Base-by-base conservation (phyloP, 192 early-diverging fungal species). In the Dimargaris cristalligena region DNA sequence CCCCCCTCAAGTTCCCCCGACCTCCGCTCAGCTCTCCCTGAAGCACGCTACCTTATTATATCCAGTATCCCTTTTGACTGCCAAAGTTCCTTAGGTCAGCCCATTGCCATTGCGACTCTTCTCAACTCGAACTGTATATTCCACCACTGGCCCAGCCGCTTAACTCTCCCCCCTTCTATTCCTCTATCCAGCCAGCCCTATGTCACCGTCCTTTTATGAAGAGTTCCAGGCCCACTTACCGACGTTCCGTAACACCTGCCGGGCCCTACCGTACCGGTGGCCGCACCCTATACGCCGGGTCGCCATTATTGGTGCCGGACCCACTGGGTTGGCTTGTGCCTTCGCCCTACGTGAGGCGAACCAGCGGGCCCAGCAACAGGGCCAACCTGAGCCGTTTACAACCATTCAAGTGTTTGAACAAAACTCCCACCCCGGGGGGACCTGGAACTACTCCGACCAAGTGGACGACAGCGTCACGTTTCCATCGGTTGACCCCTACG, bases 271-370 rank as follows among this genome's bases (percentile, higher is more conserved):
- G n/a, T 47, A 22, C 25, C 46, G 46, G n/a, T 47, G 20, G n/a
- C n/a, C 46, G 3, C 20, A 47, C 20, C 46, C 46, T 47, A 47
- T 47, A 3, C 46, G 46, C 6, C 46, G 46, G 46, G 46, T 47
- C n/a, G 46, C 46, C 46, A 47, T 47, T 47, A 47, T 47, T 6
- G 46, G 46, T 25, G 46, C 46, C 20, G 46, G 46, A 22, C 46
- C 46, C 46, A 22, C 46, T 47, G 46, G 46, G 1, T 25, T 47
- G 25, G 46, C 46, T 25, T 47, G 46, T 47, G 46, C 46, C 46
- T 22, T 22, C 46, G 46, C 46, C 20, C 25, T 47, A 25, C n/a
- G 20, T 22, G 46, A 18, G 3, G 46, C 46, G n/a, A 47, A 47
- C 46, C 46, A 25, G 20, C 46, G 46, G 25, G 6, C 6, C 20